These are phyloP conservation scores for Arthroderma sp. DNA, from an alignment of 2,329 filamentous ascomycete genomes.

Conservation along the genomic window DNA sequence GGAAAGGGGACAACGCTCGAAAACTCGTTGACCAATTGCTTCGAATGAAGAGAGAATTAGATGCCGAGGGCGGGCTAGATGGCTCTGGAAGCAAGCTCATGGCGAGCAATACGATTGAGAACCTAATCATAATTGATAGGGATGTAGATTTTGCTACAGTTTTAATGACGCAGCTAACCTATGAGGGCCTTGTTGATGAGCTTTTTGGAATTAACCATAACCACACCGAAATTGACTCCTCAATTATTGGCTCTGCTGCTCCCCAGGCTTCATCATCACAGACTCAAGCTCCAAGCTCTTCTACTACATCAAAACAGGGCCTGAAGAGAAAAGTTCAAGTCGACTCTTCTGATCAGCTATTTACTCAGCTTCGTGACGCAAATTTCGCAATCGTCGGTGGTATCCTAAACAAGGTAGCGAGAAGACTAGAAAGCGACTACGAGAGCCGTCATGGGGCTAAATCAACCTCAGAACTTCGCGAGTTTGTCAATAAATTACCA, in stretches of 20 bases:
- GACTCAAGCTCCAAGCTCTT: conserved; percentile 39
- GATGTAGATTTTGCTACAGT: conserved; percentile 89
- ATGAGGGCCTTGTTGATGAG: conserved; percentile 92
- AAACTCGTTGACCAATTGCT: conserved; percentile 73
- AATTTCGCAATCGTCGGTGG: conserved; percentile 93
- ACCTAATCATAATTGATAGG: conserved; percentile 85
- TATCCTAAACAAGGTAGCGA: conserved; percentile 78
- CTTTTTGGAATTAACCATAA: conserved; percentile 85
- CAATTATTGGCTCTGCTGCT: conserved; percentile 65
- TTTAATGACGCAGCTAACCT: conserved; percentile 87
- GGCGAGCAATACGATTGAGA: conserved; percentile 79
- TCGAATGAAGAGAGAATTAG: conserved; percentile 84
- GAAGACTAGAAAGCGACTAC: conserved; percentile 74
- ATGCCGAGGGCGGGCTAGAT: conserved; percentile 56
- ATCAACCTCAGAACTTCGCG: conserved; percentile 78
- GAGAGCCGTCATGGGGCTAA: conserved; percentile 77
- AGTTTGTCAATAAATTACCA: conserved; percentile 89
- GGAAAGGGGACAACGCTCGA: conserved; percentile 90
- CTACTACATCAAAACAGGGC: conserved; percentile 44
- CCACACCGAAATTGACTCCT: conserved; percentile 83
- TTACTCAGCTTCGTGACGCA: conserved; percentile 72
- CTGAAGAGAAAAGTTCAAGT: conserved; percentile 78
- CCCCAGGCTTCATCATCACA: conserved; percentile 41
- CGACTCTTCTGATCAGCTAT: conserved; percentile 80
- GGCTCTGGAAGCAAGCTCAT: conserved; percentile 53